Base-by-base conservation (phyloP, 140 eudicot genomes). In the Oenanthe javanica region DNA sequence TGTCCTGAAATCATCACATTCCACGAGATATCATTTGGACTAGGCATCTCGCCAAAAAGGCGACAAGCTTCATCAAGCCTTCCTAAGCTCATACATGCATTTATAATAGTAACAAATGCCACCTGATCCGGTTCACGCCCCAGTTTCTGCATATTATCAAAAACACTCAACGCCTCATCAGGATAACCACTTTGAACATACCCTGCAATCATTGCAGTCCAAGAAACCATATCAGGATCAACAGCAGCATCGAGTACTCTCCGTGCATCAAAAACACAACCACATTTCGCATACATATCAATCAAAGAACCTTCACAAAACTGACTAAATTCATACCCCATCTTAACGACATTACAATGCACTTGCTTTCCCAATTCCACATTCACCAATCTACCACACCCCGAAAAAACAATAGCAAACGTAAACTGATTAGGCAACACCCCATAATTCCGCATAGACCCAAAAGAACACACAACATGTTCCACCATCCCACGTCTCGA, bases 1-100 rank as follows among this genome's bases (percentile, higher is more conserved):
- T 90, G 95, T 50, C 97, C 99, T 19, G 99, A 92, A 67, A 95
- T 90, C 95, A 95, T 89, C 75, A 95, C 85, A 83, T 92, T 92
- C 99, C 99, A 95, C 1, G 97, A 97, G 4, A 95, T 89, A 75
- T 66, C 84, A 82, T 88, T 90, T 36, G 92, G 99, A 61, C 76
- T 80, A 76, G 86, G 88, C 93, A 95, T 88, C 73, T 74, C 76
- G 10, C 78, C 43, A 77, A 95, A 95, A 46, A 95, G 75, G 0
- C 61, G 80, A 67, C 85, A 75, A 52, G 97, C 99, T 72, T 86
- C 97, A 83, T 86, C 90, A 70, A 94, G 89, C 86, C 84, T 85
- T 79, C 97, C 92, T 9, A 85, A 83, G 73, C 82, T 86, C 83
- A 92, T 80, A 80, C 86, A 95, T 7, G 97, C 91, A 78, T 81